Evolutionary conservation across 805 yeast species (phyloP), one percentile per base, ranked within the genome.

Genomic region (Candida anglica): DNA sequence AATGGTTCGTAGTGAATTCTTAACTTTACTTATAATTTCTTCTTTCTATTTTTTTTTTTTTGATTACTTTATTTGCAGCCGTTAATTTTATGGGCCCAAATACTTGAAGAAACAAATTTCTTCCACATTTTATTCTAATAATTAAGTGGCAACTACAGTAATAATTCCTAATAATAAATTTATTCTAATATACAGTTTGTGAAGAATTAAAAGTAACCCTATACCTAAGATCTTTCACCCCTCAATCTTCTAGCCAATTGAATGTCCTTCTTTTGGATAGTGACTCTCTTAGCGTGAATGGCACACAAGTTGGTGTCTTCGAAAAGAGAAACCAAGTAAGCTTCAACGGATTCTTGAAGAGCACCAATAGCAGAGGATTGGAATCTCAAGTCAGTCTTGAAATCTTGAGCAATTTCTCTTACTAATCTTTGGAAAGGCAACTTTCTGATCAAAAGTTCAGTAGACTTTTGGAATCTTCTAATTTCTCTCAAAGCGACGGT

Each of bases 291-390:
- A 48, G 73, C 73, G 61, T 66, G 73, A 46, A 66, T 66, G 43
- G 73, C 73, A 60, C 73, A 66, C 60, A 66, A 66, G 65, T 66
- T 66, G 46, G 73, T 66, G 60, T 66, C 73, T 60, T 66, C 73
- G 38, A 66, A 66, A 50, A 66, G 60, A 31, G 70, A 64, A 40
- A 66, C 73, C 50, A 66, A 63, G 62, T 66, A 66, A 34, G 73
- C 73, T 58, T 66, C 73, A 30, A 66, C 72, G 39, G 73, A 63
- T 60, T 66, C 73, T 55, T 66, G 73, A 52, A 66, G 64, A 48
- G 73, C 73, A 56, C 71, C 71, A 36, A 66, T 66, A 48, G 73
- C 73, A 36, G 71, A 64, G 32, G 70, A 64, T 53, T 66, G 73
- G 58, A 66, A 66, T 62, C 73, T 63, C 54, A 66, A 65, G 52